These are phyloP conservation scores for Abrus pulchellus DNA, from an alignment of 306 rosid species.

Conservation along the genomic window DNA sequence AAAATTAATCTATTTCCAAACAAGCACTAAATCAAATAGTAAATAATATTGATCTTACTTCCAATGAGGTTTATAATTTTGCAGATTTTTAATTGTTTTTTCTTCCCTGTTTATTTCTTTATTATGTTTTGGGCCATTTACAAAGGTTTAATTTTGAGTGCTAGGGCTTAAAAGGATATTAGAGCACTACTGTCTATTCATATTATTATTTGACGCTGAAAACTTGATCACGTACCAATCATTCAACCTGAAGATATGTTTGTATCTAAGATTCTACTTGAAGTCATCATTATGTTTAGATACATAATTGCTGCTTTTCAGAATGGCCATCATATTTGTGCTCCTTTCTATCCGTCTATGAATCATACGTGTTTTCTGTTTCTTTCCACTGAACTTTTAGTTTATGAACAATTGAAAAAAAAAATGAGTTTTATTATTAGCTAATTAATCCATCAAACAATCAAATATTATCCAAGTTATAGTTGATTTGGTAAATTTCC, in stretches of 20 bases:
- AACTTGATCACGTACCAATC: conserved; percentile 16
- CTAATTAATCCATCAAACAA: too few relatives aligned
- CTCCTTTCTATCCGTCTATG: conserved; percentile 2
- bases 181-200: not conserved
- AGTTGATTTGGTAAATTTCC: not conserved
- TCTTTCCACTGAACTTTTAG: not conserved
- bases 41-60: not conserved
- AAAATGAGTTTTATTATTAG: not conserved
- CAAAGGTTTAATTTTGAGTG: not conserved
- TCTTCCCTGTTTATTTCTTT: not conserved
- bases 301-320: conserved; percentile 25
- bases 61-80: not conserved
- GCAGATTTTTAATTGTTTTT: not conserved
- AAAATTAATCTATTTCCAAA: not conserved
- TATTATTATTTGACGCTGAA: conserved; percentile 6
- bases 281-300: conserved; percentile 21
- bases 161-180: not conserved
- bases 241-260: conserved; percentile 2
- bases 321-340: conserved; percentile 24
- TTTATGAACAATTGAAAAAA: not conserved
- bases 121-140: not conserved
- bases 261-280: conserved; percentile 13
- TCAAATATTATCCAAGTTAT: not conserved
- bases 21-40: not conserved
- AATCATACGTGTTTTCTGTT: not conserved